Conservation (phyloP, 1,139 yeast genomes). For the Protomyces lactucae-debilis region DNA sequence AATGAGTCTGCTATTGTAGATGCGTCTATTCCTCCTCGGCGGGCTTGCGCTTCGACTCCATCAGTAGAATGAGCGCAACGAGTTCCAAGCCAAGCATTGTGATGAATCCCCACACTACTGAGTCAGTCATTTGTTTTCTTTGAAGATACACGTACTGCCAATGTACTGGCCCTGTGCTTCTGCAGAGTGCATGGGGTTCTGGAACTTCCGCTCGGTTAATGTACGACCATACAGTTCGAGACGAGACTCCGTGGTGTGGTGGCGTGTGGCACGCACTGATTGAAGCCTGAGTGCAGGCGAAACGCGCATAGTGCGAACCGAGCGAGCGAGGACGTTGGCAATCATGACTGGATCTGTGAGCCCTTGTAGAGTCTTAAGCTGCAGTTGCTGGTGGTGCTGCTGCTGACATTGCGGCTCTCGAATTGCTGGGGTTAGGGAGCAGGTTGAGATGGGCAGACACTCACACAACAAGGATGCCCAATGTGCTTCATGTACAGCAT, state of each 20-base stretch:
- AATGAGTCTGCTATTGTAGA: background rate
- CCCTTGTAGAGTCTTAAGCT: background rate
- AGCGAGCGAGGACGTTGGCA: background rate
- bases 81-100: background rate
- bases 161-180: background rate
- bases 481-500: background rate
- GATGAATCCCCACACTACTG: background rate
- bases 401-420: no score
- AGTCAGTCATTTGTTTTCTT: background rate
- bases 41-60: slow-evolving; percentile 1
- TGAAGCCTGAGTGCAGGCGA: background rate
- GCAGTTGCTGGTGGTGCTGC: background rate
- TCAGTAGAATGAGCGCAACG: background rate
- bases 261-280: background rate
- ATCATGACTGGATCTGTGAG: background rate
- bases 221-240: background rate
- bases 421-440: background rate
- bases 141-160: background rate
- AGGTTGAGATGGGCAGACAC: background rate
- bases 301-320: background rate
- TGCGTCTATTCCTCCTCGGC: background rate
- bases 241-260: background rate
- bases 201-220: background rate
- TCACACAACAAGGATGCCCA: background rate
- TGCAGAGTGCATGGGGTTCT: background rate